Base-by-base conservation (phyloP, 805 yeast genomes). In the Scheffersomyces stipitis region DNA sequence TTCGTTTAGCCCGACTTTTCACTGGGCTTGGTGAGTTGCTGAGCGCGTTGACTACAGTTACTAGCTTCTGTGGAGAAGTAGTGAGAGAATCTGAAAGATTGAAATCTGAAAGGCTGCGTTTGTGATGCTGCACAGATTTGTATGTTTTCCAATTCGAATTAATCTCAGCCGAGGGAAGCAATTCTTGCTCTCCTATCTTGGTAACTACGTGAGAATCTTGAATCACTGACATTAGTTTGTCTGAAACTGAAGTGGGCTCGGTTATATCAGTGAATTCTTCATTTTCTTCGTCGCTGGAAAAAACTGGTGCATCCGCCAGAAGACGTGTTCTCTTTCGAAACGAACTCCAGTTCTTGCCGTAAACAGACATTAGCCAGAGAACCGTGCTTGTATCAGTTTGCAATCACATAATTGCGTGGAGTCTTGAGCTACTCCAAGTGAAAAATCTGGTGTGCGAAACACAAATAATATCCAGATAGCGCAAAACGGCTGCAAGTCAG, bases 41-140 rank as follows among this genome's bases (percentile, higher is more conserved):
- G 14, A 45, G 16, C 14, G 22, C 12, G 14, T 34, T 33, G 12
- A 46, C 28, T 13, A 44, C 31, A 10, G 36, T 33, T 8, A 39
- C 34, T 18, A 33, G 40, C 26, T 44, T 48, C 18, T 33, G 38
- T 3, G 60, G 60, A 12, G 60, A 54, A 10, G 34, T 41, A 10
- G 52, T 48, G 26, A 52, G 33, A 5, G 33, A 33, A 34, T 41
- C 47, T 14, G n/a, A n/a, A n/a, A n/a, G n/a, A n/a, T n/a, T n/a
- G n/a, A n/a, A n/a, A n/a, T n/a, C n/a, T n/a, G n/a, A n/a, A n/a
- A n/a, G n/a, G n/a, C n/a, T n/a, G n/a, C n/a, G n/a, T n/a, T n/a
- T n/a, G n/a, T n/a, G n/a, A n/a, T n/a, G n/a, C n/a, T n/a, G n/a
- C n/a, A n/a, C n/a, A n/a, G n/a, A n/a, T n/a, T n/a, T n/a, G n/a